Evolutionary conservation across 176 grass and related monocot species (phyloP).

Genomic region (Carex cristatella): DNA sequence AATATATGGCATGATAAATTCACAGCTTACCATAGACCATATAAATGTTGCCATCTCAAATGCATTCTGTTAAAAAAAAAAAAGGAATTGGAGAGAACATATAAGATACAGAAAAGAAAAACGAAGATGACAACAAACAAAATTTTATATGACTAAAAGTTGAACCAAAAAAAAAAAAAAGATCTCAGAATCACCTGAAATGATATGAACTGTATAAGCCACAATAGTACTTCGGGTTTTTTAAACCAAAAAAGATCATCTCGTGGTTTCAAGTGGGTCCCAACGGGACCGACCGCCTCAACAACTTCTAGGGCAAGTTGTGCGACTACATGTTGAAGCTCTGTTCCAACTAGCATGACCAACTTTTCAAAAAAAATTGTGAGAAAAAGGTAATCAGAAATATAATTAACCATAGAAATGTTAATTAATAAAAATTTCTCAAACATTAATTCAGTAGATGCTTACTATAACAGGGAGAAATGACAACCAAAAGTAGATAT

Average conservation of each 20-base stretch:
- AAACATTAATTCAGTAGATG: not conserved
- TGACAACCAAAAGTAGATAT: slow-evolving; percentile 99
- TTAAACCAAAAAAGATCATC: slow-evolving; percentile 99
- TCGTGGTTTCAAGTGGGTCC: slow-evolving; percentile 78
- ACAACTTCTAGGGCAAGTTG: slow-evolving; percentile 76
- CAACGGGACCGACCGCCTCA: slow-evolving; percentile 60
- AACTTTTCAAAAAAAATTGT: slow-evolving; percentile 32
- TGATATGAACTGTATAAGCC: slow-evolving; percentile 99
- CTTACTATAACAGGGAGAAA: slow-evolving; percentile 81
- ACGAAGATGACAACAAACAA: slow-evolving; percentile 14
- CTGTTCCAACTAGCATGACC: slow-evolving; percentile 76
- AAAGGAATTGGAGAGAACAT: not conserved
- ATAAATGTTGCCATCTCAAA: slow-evolving; percentile 99
- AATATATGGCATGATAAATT: not conserved
- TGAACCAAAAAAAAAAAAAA: not conserved
- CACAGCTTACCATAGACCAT: slow-evolving; percentile 77
- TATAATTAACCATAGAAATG: not conserved
- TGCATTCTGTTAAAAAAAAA: slow-evolving; percentile 56
- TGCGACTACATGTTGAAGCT: slow-evolving; percentile 78
- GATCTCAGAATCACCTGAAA: slow-evolving; percentile 64
- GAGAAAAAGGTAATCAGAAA: not conserved
- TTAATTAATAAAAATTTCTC: not conserved
- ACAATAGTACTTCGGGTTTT: slow-evolving; percentile 75
- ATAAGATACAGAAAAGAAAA: slow-evolving; percentile 6
- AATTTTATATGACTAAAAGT: not conserved